Percentiles rank a stretch among this genome's conserved stretches.
Evolutionary conservation across 2,329 filamentous ascomycete species (phyloP).

Genomic region (Monosporascus sp.): DNA sequence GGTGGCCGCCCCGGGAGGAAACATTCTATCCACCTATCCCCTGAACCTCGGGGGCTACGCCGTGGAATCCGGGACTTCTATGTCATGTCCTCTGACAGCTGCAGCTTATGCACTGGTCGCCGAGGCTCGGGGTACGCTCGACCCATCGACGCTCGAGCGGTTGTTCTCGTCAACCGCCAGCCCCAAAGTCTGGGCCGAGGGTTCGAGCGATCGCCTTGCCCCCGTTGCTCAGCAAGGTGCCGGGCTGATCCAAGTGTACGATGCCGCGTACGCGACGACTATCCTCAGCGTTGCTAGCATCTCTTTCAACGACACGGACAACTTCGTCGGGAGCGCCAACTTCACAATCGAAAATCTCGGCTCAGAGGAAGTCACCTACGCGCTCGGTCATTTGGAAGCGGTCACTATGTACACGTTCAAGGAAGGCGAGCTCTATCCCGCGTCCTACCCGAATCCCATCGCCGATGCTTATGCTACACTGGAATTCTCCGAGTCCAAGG

Average conservation of each 20-base stretch:
- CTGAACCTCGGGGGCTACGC: conserved; percentile 35
- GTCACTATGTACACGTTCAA: conserved; percentile 33
- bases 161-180: conserved; percentile 26
- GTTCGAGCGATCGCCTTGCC: conserved; percentile 7
- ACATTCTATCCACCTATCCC: conserved; percentile 47
- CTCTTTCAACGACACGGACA: conserved; percentile 38
- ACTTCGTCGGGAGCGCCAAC: conserved; percentile 28
- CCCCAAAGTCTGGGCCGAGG: conserved; percentile 11
- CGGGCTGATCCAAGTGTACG: conserved; percentile 36
- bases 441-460: conserved; percentile 10
- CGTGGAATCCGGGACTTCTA: conserved; percentile 48
- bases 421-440: conserved; percentile 2
- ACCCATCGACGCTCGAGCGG: conserved; percentile 17
- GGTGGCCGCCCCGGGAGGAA: conserved; percentile 40
- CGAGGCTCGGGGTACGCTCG: conserved; percentile 22
- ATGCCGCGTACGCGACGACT: conserved; percentile 32
- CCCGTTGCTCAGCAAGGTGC: conserved; percentile 38
- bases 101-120: conserved; percentile 29
- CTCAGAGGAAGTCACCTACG: conserved; percentile 28
- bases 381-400: conserved; percentile 29
- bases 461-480: conserved; percentile 6
- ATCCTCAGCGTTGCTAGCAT: conserved; percentile 32
- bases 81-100: conserved; percentile 45
- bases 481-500: conserved; percentile 11
- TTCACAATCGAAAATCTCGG: conserved; percentile 37